phyloP scores from a whole-genome alignment of 257 asterid species.

The Solanum commersonii region DNA sequence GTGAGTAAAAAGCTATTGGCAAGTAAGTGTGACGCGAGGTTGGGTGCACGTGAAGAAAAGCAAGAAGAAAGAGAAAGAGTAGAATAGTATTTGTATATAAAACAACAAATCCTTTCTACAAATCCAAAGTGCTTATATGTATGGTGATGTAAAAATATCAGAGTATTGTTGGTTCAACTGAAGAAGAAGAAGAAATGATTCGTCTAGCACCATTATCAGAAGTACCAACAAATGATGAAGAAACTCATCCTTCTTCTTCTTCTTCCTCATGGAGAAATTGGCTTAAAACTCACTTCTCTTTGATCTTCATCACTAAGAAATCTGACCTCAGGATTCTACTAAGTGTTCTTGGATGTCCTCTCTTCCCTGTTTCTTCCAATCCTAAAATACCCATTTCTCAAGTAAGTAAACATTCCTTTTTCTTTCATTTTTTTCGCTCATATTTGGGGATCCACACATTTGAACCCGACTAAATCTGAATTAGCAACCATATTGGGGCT shows the following conservation, averaged over 20 bases:
- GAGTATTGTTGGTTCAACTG: neutral
- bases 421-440: neutral
- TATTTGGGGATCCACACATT: neutral
- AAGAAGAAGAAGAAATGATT: slow-evolving; percentile 18
- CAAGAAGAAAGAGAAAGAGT: neutral
- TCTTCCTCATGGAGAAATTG: slow-evolving; percentile 47
- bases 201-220: slow-evolving; percentile 69
- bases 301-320: slow-evolving; percentile 50
- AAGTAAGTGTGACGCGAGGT: neutral
- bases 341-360: slow-evolving; percentile 80
- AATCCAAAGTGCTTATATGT: neutral
- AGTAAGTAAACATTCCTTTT: slow-evolving; percentile 21
- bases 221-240: slow-evolving; percentile 51
- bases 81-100: neutral
- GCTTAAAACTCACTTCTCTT: slow-evolving; percentile 46
- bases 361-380: slow-evolving; percentile 44
- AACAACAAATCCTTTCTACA: neutral
- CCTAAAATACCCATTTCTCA: slow-evolving; percentile 29
- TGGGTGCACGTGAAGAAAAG: neutral
- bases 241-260: slow-evolving; percentile 25
- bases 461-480: too few species aligned
- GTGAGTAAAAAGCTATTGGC: neutral
- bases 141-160: neutral
- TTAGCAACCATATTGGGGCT: too few species aligned
- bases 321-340: slow-evolving; percentile 57